Evolutionary conservation across 192 early-diverging fungal genomes (phyloP).

Genomic region (Linnemannia zychae): DNA sequence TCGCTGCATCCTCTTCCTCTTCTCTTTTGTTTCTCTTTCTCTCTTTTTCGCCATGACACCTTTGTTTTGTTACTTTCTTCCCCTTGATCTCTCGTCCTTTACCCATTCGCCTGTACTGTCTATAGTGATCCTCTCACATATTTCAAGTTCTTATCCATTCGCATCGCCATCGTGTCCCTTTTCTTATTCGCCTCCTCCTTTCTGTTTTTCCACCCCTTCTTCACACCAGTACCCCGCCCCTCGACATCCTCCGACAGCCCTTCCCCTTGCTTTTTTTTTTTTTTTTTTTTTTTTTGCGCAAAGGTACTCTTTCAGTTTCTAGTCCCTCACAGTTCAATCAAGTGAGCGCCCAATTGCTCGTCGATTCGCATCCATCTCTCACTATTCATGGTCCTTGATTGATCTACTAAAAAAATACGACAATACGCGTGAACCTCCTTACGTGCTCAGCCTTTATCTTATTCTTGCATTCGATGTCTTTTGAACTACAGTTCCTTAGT

Average conservation of each 20-base stretch:
- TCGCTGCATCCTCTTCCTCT: not conserved
- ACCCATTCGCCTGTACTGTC: not conserved
- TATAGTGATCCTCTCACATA: not conserved
- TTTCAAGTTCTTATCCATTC: not conserved
- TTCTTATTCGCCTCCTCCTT: not conserved
- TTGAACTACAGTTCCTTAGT: not conserved
- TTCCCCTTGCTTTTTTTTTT: not conserved
- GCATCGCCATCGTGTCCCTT: not conserved
- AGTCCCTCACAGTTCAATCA: not conserved
- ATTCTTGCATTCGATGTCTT: not conserved
- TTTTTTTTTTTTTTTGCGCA: not conserved
- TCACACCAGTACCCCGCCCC: not conserved
- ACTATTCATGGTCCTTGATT: not conserved
- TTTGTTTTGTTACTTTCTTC: not conserved
- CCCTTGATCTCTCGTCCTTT: not conserved
- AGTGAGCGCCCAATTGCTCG: not conserved
- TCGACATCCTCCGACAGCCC: not conserved
- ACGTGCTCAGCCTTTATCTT: not conserved
- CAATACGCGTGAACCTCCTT: not conserved
- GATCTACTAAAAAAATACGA: not conserved
- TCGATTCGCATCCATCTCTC: not conserved
- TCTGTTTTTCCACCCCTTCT: not conserved
- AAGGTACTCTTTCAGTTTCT: not conserved
- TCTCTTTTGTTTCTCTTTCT: not conserved
- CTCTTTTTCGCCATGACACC: not conserved